A percentile compares a stretch with the other conserved stretches of the same genome.
Conservation (phyloP, 345 rosid genomes). For the Syzygium aqueum region DNA sequence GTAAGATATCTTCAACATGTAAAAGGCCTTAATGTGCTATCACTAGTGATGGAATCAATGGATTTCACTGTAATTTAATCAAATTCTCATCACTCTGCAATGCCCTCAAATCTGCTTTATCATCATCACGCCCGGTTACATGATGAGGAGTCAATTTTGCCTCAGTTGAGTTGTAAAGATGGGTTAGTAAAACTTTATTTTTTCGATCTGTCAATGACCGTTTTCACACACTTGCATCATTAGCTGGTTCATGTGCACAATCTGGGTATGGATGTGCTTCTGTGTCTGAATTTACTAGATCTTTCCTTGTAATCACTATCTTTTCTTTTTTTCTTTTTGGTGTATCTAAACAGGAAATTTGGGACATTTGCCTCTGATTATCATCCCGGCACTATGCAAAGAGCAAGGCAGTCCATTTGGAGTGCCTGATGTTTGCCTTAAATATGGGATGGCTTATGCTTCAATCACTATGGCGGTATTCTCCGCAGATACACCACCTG, state of each 20-base stretch:
- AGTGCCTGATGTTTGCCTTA: slow-evolving; percentile 21
- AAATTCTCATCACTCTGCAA: background rate
- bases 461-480: slow-evolving; percentile 45
- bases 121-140: background rate
- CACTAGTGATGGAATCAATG: background rate
- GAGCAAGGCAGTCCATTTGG: slow-evolving; percentile 46
- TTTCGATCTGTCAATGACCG: background rate
- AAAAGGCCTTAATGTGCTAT: background rate
- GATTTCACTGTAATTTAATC: background rate
- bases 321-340: background rate
- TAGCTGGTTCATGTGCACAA: background rate
- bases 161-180: background rate
- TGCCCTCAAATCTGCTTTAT: background rate
- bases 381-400: slow-evolving; percentile 42
- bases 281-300: background rate
- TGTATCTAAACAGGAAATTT: slow-evolving; percentile 25
- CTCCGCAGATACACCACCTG: background rate
- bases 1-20: background rate
- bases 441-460: slow-evolving; percentile 33
- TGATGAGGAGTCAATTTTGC: background rate
- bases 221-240: background rate
- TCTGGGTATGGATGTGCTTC: background rate
- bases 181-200: background rate
- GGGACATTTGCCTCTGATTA: slow-evolving; percentile 37
- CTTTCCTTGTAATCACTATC: background rate